Evolutionary conservation across 805 yeast genomes (phyloP), one percentile per base, ranked within the genome.

Genomic region (Nadsonia fulvescens): DNA sequence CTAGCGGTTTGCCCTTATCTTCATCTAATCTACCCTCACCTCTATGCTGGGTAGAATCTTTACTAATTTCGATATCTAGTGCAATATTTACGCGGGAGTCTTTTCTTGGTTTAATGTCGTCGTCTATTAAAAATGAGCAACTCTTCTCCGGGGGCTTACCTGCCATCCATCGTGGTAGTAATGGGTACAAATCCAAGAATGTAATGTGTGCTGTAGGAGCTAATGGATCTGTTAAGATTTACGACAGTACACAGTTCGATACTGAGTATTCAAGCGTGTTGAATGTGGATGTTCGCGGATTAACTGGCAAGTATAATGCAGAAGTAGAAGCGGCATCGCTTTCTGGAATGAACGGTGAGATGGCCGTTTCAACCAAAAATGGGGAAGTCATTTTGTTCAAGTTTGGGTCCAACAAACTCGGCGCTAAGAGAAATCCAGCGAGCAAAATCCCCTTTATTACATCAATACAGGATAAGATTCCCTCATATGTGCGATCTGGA

Each of bases 141-240:
- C 48, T 81, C 4, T 53, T 83, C 18, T 61, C 58, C 29, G 98
- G 98, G 25, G 98, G 99, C 4, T 64, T 70, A 3, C 75, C 93
- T 0, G 60, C 59, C 0, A n/a, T n/a, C n/a, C 52, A 59, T 16
- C 58, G 62, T 12, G 54, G 53, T 15, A 47, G 60, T 20, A 60
- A 70, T 25, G 53, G 61, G 2, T 51, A 51, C 31, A 70, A 63
- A 18, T 48, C 54, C 12, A 58, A 76, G 20, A 65, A 72, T 3
- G 65, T 69, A 8, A 49, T 81, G 15, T 62, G 77, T 2, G 71
- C 93, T 0, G 96, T 95, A 1, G 94, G 81, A 46, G 61, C 62
- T 11, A 70, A 74, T 42, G 98, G 96, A 0, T 59, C 66, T 15
- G 68, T 89, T 0, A 61, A 91, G 31, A 46, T 89, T 6, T 71